Conservation (phyloP, 106 monocot species). For the Posidonia australis region DNA sequence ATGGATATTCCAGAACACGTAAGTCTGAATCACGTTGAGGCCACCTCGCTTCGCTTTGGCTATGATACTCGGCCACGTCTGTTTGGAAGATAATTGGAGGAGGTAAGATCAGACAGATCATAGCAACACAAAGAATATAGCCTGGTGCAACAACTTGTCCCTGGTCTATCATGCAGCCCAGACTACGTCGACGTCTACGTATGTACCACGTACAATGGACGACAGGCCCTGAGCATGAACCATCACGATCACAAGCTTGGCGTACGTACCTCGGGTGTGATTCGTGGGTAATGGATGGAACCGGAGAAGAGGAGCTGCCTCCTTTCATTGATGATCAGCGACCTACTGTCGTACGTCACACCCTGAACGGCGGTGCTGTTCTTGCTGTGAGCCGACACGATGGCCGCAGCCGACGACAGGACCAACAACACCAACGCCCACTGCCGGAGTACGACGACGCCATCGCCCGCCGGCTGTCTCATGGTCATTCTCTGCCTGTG, state of each 20-base stretch:
- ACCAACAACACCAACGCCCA: too few relatives aligned
- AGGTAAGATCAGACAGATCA: too few relatives aligned
- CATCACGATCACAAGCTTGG: too few relatives aligned
- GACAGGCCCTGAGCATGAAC: background rate
- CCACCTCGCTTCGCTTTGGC: constrained; percentile 33
- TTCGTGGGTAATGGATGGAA: constrained; percentile 44
- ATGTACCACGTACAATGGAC: background rate
- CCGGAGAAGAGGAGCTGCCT: constrained; percentile 26
- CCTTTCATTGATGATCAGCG: constrained; percentile 22
- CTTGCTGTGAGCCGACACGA: too few relatives aligned
- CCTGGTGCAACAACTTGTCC: too few relatives aligned
- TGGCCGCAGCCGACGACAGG: too few relatives aligned
- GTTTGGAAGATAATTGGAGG: background rate
- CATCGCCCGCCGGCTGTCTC: too few relatives aligned
- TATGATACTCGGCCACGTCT: constrained; percentile 43
- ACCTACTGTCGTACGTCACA: constrained; percentile 17
- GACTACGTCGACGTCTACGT: background rate
- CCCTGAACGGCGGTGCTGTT: background rate
- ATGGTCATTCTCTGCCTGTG: too few relatives aligned
- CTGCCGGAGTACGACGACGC: too few relatives aligned
- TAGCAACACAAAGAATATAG: too few relatives aligned
- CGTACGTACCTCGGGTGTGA: constrained; percentile 20
- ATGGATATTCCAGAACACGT: constrained; percentile 45
- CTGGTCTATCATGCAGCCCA: too few relatives aligned
- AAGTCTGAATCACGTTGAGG: constrained; percentile 37